Conservation (phyloP, 2,329 filamentous ascomycete species). For the Hymenoscyphus linearis region DNA sequence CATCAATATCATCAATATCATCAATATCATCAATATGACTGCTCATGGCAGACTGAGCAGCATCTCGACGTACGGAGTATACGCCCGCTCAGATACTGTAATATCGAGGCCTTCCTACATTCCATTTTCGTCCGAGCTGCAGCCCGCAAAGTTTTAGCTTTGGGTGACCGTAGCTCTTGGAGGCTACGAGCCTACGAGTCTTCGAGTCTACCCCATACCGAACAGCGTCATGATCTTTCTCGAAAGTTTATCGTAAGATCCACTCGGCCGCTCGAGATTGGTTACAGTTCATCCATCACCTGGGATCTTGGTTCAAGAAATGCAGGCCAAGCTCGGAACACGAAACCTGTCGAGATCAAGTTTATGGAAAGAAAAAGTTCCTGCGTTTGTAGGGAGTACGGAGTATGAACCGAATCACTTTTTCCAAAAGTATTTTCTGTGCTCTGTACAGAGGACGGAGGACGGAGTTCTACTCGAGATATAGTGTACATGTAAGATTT, state of each 20-base stretch:
- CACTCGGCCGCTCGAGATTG: not conserved
- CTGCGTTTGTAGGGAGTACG: too few species aligned
- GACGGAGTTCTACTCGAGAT: too few species aligned
- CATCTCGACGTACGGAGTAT: too few species aligned
- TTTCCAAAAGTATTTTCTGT: not conserved
- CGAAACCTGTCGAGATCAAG: not conserved
- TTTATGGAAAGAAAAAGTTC: not conserved
- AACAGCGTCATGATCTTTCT: not conserved
- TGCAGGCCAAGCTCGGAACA: not conserved
- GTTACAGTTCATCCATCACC: not conserved
- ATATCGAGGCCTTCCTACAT: not conserved
- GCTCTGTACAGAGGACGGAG: not conserved
- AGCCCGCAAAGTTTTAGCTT: not conserved
- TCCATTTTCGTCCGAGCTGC: not conserved
- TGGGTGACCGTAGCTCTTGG: not conserved
- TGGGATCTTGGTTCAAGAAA: not conserved
- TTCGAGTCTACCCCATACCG: not conserved
- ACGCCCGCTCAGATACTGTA: too few species aligned
- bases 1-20: too few species aligned
- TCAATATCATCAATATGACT: too few species aligned
- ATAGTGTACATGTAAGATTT: not conserved
- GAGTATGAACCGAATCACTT: not conserved
- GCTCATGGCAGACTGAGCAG: too few species aligned
- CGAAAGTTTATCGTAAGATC: not conserved
- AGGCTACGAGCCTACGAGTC: not conserved